These are phyloP conservation scores for Escovopsis weberi DNA, from an alignment of 2,329 filamentous ascomycete genomes.

Conservation along the genomic window DNA sequence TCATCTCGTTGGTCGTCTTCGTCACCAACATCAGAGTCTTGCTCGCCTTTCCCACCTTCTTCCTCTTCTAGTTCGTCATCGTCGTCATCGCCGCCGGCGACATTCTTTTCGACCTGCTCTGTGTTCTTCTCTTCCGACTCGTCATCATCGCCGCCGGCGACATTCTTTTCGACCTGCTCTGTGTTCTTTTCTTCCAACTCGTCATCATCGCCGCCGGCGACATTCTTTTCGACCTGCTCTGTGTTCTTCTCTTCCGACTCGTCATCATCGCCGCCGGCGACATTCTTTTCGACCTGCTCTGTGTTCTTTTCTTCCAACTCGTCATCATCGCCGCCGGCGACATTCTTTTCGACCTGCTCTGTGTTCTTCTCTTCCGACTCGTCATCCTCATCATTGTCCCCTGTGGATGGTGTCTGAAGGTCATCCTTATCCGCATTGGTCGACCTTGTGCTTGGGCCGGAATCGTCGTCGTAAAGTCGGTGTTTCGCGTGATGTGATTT, in stretches of 20 bases:
- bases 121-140: too few species aligned
- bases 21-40: conserved; percentile 11
- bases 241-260: neutral
- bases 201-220: conserved; percentile 16
- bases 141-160: conserved; percentile 12
- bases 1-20: conserved; percentile 15
- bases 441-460: conserved; percentile 1
- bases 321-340: conserved; percentile 16
- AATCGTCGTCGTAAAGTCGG: conserved; percentile 17
- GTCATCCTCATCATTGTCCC: too few species aligned
- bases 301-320: too few species aligned
- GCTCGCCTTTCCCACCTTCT: conserved; percentile 12
- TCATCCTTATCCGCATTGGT: conserved; percentile 4
- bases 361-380: too few species aligned
- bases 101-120: conserved; percentile 4
- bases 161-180: conserved; percentile 4
- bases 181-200: neutral
- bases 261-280: conserved; percentile 16
- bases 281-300: conserved; percentile 4
- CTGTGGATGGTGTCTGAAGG: conserved; percentile 1
- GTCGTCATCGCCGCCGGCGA: conserved; percentile 16
- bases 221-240: conserved; percentile 4
- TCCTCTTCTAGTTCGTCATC: conserved; percentile 9
- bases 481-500: conserved; percentile 69
- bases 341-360: conserved; percentile 4